Percentiles rank a stretch among this genome's conserved stretches.
These are phyloP conservation scores for Pseudocercospora eumusae DNA, from an alignment of 2,329 filamentous ascomycete species.

Conservation along the genomic window DNA sequence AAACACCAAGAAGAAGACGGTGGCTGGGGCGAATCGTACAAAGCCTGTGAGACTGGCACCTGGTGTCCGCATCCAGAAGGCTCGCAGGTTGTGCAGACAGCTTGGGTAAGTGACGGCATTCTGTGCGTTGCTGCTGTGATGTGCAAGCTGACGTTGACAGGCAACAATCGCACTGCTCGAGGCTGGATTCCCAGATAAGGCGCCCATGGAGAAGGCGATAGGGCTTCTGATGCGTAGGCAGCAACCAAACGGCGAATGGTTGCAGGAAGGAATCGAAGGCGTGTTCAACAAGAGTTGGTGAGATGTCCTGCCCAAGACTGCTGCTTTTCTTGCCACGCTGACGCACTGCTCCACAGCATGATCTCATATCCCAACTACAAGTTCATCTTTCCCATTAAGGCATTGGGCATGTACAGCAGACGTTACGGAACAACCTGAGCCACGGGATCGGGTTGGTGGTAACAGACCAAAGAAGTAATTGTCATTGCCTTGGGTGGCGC, in stretches of 20 bases:
- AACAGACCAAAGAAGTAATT: not conserved
- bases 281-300: conserved; percentile 97
- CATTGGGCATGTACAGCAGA: conserved; percentile 81
- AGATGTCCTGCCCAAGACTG: conserved; percentile 36
- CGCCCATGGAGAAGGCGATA: conserved; percentile 71
- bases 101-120: conserved; percentile 67
- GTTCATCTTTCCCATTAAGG: conserved; percentile 92
- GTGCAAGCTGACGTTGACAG: conserved; percentile 28
- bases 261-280: conserved; percentile 92
- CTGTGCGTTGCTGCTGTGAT: conserved; percentile 61
- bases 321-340: conserved; percentile 19
- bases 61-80: conserved; percentile 72
- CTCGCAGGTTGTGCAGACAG: conserved; percentile 90
- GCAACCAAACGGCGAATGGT: conserved; percentile 86
- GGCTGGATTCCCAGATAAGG: conserved; percentile 74
- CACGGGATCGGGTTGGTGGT: conserved; percentile 15
- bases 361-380: conserved; percentile 99
- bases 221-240: conserved; percentile 82
- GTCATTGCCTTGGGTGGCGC: conserved; percentile 13
- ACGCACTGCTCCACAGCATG: conserved; percentile 62
- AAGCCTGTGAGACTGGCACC: conserved; percentile 72
- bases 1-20: conserved; percentile 84
- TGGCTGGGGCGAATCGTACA: conserved; percentile 96
- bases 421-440: conserved; percentile 47
- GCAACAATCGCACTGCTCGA: conserved; percentile 71